Evolutionary conservation across 805 yeast species (phyloP).

Genomic region (Saccharomycopsis amapae): DNA sequence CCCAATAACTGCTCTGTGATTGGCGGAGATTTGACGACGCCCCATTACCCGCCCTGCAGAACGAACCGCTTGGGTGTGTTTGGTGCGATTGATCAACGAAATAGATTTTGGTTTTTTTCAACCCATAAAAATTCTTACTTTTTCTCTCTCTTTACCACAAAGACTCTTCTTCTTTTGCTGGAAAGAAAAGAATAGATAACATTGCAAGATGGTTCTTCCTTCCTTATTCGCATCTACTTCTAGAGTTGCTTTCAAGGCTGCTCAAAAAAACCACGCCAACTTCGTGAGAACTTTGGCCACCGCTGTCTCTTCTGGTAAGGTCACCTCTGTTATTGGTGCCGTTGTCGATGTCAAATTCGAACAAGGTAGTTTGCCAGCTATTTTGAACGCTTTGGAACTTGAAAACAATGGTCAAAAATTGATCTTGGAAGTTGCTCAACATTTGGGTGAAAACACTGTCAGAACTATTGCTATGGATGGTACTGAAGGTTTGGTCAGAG

Average conservation of each 20-base stretch:
- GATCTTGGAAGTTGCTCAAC: slow-evolving; percentile 98
- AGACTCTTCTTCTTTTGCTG: neutral
- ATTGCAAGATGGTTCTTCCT: slow-evolving; percentile 39
- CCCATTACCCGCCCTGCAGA: too few relatives aligned
- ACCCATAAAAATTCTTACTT: too few relatives aligned
- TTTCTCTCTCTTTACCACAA: neutral
- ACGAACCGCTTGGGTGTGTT: too few relatives aligned
- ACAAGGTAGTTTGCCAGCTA: slow-evolving; percentile 94
- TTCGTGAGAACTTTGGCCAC: slow-evolving; percentile 73
- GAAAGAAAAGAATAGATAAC: neutral
- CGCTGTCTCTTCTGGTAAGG: slow-evolving; percentile 78
- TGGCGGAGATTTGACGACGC: too few relatives aligned
- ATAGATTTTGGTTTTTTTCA: too few relatives aligned
- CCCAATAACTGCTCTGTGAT: too few relatives aligned
- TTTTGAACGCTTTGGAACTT: slow-evolving; percentile 92
- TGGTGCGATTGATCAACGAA: too few relatives aligned
- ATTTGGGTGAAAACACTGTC: slow-evolving; percentile 99
- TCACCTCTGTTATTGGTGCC: slow-evolving; percentile 98
- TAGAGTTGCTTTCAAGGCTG: slow-evolving; percentile 84
- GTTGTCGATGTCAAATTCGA: slow-evolving; percentile 98
- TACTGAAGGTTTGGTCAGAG: slow-evolving; percentile 99
- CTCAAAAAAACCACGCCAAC: slow-evolving; percentile 66
- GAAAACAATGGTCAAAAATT: slow-evolving; percentile 68
- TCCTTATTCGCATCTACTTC: slow-evolving; percentile 59
- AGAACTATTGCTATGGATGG: slow-evolving; percentile 99